A percentile compares a stretch with the other conserved stretches of the same genome.
Conservation (phyloP, 2,329 filamentous ascomycete genomes). For the Lizonia empirigonia region DNA sequence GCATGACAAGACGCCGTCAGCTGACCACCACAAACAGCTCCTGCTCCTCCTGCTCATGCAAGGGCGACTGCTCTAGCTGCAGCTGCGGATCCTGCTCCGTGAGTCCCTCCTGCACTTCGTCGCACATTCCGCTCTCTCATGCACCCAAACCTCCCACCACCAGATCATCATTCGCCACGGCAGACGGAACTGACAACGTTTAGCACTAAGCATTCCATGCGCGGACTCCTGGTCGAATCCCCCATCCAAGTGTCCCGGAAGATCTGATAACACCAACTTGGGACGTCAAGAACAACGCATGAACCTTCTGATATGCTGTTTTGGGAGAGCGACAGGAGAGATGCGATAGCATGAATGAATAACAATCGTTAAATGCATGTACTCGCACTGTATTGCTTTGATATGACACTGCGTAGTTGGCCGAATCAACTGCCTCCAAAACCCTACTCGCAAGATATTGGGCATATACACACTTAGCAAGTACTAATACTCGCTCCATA, state of each 20-base stretch:
- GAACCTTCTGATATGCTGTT: constrained; percentile 5
- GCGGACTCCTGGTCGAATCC: not conserved
- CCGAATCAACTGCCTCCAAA: too few species aligned
- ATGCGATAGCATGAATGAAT: constrained; percentile 2
- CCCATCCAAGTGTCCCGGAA: not conserved
- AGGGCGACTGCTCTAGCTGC: constrained; percentile 41
- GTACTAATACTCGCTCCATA: not conserved
- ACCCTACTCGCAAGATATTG: too few species aligned
- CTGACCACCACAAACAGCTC: constrained; percentile 19
- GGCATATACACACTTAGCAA: not conserved
- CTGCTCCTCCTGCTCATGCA: constrained; percentile 40
- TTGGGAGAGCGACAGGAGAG: not conserved
- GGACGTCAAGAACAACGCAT: constrained; percentile 12
- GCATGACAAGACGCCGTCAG: constrained; percentile 5
- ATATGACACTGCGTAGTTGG: not conserved
- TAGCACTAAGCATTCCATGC: constrained; percentile 19
- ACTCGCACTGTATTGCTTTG: not conserved
- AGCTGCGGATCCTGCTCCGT: constrained; percentile 39
- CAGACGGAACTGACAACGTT: not conserved
- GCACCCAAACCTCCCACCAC: not conserved
- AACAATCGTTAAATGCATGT: not conserved
- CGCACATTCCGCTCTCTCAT: not conserved
- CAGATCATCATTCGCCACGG: too few species aligned
- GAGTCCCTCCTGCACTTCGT: not conserved
- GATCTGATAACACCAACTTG: constrained; percentile 2